Percentiles rank a stretch among this genome's conserved stretches.
Conservation (phyloP, 257 asterid genomes). For the Nicotiana tabacum region DNA sequence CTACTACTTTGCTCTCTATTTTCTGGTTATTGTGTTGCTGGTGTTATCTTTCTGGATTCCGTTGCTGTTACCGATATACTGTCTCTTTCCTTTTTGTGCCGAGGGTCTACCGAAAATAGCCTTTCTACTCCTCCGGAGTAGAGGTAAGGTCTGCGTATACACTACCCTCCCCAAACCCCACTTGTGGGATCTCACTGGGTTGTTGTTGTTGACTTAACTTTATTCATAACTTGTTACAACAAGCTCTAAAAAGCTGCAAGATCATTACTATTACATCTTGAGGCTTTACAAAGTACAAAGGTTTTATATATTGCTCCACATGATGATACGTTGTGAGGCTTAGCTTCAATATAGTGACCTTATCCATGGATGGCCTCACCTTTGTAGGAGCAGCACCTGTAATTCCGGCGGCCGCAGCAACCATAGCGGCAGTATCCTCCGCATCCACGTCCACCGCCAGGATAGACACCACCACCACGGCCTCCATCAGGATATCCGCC, state of each 20-base stretch:
- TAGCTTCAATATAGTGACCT: too few relatives aligned
- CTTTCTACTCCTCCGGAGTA: too few relatives aligned
- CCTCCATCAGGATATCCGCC: neutral
- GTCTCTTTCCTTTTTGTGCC: too few relatives aligned
- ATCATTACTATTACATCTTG: neutral
- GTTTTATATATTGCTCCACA: neutral
- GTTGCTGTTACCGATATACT: too few relatives aligned
- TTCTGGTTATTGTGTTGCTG: too few relatives aligned
- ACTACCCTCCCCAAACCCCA: too few relatives aligned
- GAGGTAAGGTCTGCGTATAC: too few relatives aligned
- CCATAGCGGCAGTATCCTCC: neutral
- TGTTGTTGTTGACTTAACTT: neutral
- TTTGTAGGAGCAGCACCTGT: neutral
- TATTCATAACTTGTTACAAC: neutral
- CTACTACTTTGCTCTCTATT: too few relatives aligned
- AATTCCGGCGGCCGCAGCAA: neutral
- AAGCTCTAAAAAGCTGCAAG: neutral
- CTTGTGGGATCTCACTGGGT: too few relatives aligned
- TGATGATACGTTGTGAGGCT: neutral
- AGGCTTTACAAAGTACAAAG: neutral
- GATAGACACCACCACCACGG: neutral
- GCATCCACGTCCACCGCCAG: fast-evolving
- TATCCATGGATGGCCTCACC: too few relatives aligned
- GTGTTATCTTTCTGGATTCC: too few relatives aligned
- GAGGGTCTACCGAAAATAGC: too few relatives aligned